These are phyloP conservation scores for Moesziomyces aphidis DNA, from an alignment of 1,284 basidiomycete genomes.

Conservation along the genomic window DNA sequence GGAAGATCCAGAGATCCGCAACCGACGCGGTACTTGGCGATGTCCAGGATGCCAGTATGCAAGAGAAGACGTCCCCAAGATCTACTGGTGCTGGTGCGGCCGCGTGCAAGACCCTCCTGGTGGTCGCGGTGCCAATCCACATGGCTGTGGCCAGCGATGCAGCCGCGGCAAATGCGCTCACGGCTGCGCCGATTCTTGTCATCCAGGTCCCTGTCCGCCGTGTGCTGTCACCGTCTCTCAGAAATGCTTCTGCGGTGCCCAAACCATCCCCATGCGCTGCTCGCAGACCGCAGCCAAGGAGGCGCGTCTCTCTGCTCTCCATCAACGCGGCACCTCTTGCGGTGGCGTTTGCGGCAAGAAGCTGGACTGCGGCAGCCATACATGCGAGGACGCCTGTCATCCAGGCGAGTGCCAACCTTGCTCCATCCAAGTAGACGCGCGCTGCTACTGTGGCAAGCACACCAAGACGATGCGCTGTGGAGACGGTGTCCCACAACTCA, in stretches of 20 bases:
- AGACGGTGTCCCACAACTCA: slow-evolving; percentile 40
- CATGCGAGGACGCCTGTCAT: slow-evolving; percentile 58
- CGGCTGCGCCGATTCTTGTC: slow-evolving; percentile 61
- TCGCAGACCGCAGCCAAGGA: slow-evolving; percentile 53
- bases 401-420: slow-evolving; percentile 58
- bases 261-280: slow-evolving; percentile 57
- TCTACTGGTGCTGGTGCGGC: slow-evolving; percentile 65
- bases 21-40: slow-evolving; percentile 60
- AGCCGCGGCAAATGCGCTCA: slow-evolving; percentile 58
- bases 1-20: slow-evolving; percentile 61
- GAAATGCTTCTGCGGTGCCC: slow-evolving; percentile 63
- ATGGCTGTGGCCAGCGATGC: slow-evolving; percentile 63
- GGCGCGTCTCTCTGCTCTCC: slow-evolving; percentile 23
- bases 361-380: slow-evolving; percentile 61
- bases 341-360: slow-evolving; percentile 51
- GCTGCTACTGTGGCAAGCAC: slow-evolving; percentile 63
- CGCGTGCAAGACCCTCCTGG: slow-evolving; percentile 51
- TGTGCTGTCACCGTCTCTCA: slow-evolving; percentile 62
- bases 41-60: slow-evolving; percentile 66
- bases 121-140: slow-evolving; percentile 49
- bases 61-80: slow-evolving; percentile 56
- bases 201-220: slow-evolving; percentile 65
- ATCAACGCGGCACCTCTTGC: slow-evolving; percentile 58
- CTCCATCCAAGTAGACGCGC: slow-evolving; percentile 30
- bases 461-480: slow-evolving; percentile 57